phyloP scores from a whole-genome alignment of 2,329 filamentous ascomycete species.

The Ambrosiella xylebori region DNA sequence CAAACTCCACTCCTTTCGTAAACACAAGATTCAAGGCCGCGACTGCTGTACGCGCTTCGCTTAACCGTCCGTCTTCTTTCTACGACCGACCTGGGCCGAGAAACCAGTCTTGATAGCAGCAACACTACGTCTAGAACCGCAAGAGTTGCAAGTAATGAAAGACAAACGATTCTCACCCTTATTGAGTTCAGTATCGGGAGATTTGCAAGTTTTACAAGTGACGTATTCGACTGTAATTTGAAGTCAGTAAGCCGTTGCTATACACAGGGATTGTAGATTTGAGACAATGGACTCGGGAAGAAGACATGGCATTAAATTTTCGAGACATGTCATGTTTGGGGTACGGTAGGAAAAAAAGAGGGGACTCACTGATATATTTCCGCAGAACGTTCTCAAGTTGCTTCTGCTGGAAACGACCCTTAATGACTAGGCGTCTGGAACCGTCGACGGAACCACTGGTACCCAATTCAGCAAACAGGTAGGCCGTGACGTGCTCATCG shows the following conservation, averaged over 20 bases:
- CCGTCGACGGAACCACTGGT: constrained; percentile 93
- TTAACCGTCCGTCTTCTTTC: constrained; percentile 84
- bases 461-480: constrained; percentile 94
- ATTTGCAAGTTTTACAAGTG: constrained; percentile 95
- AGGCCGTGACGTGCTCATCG: constrained; percentile 92
- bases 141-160: constrained; percentile 90
- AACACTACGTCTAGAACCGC: constrained; percentile 68
- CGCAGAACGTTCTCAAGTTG: constrained; percentile 95
- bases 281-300: background rate
- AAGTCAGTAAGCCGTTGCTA: background rate
- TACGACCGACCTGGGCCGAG: constrained; percentile 97
- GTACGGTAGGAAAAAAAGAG: background rate
- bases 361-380: constrained; percentile 71
- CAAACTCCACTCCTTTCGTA: background rate
- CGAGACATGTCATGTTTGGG: background rate
- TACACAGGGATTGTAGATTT: background rate
- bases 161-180: constrained; percentile 98
- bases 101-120: constrained; percentile 99
- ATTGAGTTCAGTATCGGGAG: constrained; percentile 85
- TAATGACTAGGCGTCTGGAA: constrained; percentile 84
- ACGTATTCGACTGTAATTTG: constrained; percentile 65
- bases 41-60: constrained; percentile 8
- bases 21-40: constrained; percentile 5
- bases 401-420: constrained; percentile 99
- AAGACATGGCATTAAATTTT: background rate